Conservation (phyloP, 2,329 filamentous ascomycete species). For the Curvularia sp. region DNA sequence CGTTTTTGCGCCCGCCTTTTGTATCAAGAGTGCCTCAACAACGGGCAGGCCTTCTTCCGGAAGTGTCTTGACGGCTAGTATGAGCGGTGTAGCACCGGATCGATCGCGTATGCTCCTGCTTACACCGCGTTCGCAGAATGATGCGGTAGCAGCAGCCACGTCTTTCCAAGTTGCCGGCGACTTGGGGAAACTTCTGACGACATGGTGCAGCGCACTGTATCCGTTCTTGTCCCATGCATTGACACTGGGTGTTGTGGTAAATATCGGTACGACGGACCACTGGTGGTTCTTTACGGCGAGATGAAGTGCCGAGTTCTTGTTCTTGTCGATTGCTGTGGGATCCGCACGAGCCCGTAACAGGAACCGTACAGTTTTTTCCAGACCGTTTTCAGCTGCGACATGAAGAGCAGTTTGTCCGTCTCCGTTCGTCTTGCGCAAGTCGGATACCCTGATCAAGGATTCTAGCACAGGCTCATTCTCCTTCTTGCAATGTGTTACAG, state of each 20-base stretch:
- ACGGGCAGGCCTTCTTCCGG: constrained; percentile 41
- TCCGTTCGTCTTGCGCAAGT: constrained; percentile 26
- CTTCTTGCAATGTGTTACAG: constrained; percentile 19
- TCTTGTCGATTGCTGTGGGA: constrained; percentile 29
- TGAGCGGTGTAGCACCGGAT: constrained; percentile 46
- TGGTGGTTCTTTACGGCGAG: constrained; percentile 40
- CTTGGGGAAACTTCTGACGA: constrained; percentile 34
- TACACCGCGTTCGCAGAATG: constrained; percentile 43
- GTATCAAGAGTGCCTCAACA: constrained; percentile 35
- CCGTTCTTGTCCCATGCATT: constrained; percentile 44
- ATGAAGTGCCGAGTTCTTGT: constrained; percentile 41
- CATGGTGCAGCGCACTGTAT: constrained; percentile 44
- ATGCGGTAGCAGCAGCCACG: constrained; percentile 30
- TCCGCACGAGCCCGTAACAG: constrained; percentile 38
- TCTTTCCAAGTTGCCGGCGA: constrained; percentile 36
- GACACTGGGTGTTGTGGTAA: constrained; percentile 40
- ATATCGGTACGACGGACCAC: constrained; percentile 38
- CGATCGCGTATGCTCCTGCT: constrained; percentile 45
- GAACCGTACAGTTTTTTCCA: constrained; percentile 27
- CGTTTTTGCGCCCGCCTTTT: constrained; percentile 26
- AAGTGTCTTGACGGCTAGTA: constrained; percentile 39
- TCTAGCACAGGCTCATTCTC: constrained; percentile 36
- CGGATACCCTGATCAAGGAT: constrained; percentile 32
- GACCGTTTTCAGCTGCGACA: constrained; percentile 39
- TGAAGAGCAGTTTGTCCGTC: constrained; percentile 37